phyloP scores from a whole-genome alignment of 306 rosid species.

The Rosa multiflora region DNA sequence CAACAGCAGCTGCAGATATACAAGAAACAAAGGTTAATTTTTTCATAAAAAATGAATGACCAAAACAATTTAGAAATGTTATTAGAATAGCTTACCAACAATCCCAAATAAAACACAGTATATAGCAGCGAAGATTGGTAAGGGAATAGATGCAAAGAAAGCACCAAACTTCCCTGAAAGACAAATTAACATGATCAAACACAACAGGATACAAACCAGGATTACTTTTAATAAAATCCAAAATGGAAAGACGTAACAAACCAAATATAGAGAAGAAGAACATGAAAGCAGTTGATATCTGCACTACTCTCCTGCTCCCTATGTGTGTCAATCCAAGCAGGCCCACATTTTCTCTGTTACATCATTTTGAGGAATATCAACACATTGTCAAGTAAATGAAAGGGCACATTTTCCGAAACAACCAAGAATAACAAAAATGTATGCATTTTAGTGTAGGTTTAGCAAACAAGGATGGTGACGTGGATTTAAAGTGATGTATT shows the following conservation, averaged over 20 bases:
- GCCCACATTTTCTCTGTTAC: slow-evolving; percentile 90
- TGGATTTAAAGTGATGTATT: background rate
- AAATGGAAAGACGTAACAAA: slow-evolving; percentile 32
- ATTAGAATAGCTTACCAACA: slow-evolving; percentile 62
- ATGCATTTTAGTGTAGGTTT: background rate
- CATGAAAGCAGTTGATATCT: slow-evolving; percentile 91
- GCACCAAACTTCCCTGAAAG: slow-evolving; percentile 94
- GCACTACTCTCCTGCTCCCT: slow-evolving; percentile 96
- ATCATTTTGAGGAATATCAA: slow-evolving; percentile 13
- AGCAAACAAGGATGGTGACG: background rate
- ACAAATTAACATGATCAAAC: slow-evolving; percentile 19
- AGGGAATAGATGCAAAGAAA: slow-evolving; percentile 89
- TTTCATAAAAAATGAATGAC: background rate
- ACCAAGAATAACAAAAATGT: background rate
- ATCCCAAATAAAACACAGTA: slow-evolving; percentile 81
- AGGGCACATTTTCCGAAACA: background rate
- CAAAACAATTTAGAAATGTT: background rate
- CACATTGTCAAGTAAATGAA: background rate
- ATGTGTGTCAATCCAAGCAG: slow-evolving; percentile 86
- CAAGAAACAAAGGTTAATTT: background rate
- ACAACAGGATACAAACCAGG: background rate
- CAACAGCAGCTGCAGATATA: slow-evolving; percentile 69
- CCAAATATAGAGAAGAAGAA: slow-evolving; percentile 91
- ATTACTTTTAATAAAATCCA: background rate
- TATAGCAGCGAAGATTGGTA: slow-evolving; percentile 83